Conservation (phyloP, 805 yeast species). For the Cyberlindnera maritima region DNA sequence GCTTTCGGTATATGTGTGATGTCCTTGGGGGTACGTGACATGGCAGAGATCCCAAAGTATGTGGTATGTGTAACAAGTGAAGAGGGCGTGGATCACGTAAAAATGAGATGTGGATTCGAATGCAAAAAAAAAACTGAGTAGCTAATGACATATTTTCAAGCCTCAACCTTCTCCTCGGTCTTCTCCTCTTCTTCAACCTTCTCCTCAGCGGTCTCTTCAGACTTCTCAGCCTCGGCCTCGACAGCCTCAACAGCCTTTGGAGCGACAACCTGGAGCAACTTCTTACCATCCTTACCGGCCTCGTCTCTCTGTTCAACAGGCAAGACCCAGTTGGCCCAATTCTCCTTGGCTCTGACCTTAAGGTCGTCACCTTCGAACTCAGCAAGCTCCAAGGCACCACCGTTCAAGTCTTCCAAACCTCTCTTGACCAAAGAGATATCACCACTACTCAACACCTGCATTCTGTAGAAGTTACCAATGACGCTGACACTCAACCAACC, state of each 20-base stretch:
- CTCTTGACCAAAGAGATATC: slow-evolving; percentile 50
- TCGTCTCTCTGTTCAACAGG: slow-evolving; percentile 47
- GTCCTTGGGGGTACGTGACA: too few relatives aligned
- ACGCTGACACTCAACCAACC: slow-evolving; percentile 69
- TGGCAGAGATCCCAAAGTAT: too few relatives aligned
- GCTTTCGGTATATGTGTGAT: neutral
- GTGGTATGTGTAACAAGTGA: too few relatives aligned
- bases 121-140: too few relatives aligned
- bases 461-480: slow-evolving; percentile 72
- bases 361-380: slow-evolving; percentile 41
- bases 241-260: slow-evolving; percentile 22
- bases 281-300: slow-evolving; percentile 42
- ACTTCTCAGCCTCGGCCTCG: slow-evolving; percentile 10
- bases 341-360: slow-evolving; percentile 57
- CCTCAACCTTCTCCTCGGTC: too few relatives aligned
- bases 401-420: slow-evolving; percentile 47
- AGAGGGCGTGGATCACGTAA: neutral
- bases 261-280: slow-evolving; percentile 21
- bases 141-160: too few relatives aligned
- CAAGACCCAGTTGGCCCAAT: slow-evolving; percentile 69
- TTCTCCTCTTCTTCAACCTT: too few relatives aligned
- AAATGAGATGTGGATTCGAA: neutral
- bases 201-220: neutral
- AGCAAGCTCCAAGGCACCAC: slow-evolving; percentile 36
- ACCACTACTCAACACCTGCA: slow-evolving; percentile 61